A percentile compares a stretch with the other conserved stretches of the same genome.
Evolutionary conservation across 768 basidiomycete genomes (phyloP).

Genomic region (Tylopilus subfusipes): DNA sequence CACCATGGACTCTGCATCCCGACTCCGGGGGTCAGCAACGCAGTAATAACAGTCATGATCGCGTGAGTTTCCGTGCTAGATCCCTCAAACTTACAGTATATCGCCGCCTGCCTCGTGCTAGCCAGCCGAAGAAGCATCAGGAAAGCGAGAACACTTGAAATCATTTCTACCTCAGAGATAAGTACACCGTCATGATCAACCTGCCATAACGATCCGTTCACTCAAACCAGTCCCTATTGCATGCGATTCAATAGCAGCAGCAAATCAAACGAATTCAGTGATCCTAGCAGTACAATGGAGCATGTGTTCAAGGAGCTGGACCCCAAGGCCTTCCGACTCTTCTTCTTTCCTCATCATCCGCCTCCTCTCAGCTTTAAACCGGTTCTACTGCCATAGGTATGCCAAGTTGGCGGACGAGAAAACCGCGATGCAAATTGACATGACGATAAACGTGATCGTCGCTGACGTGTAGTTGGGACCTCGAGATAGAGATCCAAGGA

Average conservation of each 20-base stretch:
- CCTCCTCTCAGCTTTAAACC: conserved; percentile 23
- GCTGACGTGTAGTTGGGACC: neutral
- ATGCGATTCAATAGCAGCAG: too few relatives aligned
- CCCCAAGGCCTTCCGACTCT: conserved; percentile 36
- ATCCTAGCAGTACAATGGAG: neutral
- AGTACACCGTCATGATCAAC: neutral
- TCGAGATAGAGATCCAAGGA: neutral
- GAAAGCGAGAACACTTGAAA: neutral
- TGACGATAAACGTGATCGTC: neutral
- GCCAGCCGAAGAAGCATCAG: neutral
- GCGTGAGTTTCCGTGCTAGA: neutral
- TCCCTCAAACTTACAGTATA: neutral
- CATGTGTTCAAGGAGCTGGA: neutral
- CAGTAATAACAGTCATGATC: neutral
- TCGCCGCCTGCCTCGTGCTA: too few relatives aligned
- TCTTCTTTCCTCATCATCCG: conserved; percentile 28
- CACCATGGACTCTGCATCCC: too few relatives aligned
- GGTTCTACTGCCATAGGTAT: neutral
- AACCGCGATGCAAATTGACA: neutral
- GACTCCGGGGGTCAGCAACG: too few relatives aligned
- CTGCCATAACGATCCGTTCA: neutral
- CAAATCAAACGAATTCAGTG: neutral
- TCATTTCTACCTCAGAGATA: too few relatives aligned
- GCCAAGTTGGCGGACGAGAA: neutral
- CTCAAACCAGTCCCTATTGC: neutral